Evolutionary conservation across 495 filamentous ascomycete genomes (phyloP).

Genomic region (Xylaria bambusicola): DNA sequence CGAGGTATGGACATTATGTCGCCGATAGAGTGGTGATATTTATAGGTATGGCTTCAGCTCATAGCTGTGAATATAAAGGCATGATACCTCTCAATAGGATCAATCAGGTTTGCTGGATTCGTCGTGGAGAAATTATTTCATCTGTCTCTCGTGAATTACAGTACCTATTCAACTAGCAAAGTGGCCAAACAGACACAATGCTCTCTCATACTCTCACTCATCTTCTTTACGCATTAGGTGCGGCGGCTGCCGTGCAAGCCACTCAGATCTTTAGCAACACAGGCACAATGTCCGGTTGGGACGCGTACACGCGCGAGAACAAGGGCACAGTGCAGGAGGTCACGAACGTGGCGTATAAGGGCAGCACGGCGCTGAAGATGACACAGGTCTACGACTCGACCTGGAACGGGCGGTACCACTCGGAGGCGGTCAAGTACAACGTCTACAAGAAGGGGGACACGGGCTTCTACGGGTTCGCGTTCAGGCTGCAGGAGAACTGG

Average conservation of each 20-base stretch:
- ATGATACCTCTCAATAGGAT: not conserved
- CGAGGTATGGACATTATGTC: no score
- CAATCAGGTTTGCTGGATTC: not conserved
- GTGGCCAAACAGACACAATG: constrained; percentile 20
- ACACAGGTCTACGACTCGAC: constrained; percentile 51
- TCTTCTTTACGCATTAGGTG: constrained; percentile 21
- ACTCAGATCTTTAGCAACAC: constrained; percentile 51
- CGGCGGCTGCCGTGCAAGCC: constrained; percentile 25
- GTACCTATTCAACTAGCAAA: not conserved
- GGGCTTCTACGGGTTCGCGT: constrained; percentile 59
- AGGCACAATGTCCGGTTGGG: constrained; percentile 54
- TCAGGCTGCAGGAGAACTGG: constrained; percentile 54
- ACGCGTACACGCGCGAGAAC: constrained; percentile 44
- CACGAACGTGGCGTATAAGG: constrained; percentile 47
- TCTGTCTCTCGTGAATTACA: not conserved
- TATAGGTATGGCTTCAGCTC: no score
- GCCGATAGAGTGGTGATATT: no score
- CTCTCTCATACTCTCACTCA: constrained; percentile 1
- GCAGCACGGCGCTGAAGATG: constrained; percentile 53
- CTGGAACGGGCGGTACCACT: constrained; percentile 57
- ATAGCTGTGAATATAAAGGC: not conserved
- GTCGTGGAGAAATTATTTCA: not conserved
- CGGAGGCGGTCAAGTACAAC: constrained; percentile 51
- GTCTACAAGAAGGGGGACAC: constrained; percentile 53
- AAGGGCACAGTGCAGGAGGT: constrained; percentile 51